Evolutionary conservation across 169 alveolate genomes (phyloP).

Genomic region (Plasmodium gallinaceum): DNA sequence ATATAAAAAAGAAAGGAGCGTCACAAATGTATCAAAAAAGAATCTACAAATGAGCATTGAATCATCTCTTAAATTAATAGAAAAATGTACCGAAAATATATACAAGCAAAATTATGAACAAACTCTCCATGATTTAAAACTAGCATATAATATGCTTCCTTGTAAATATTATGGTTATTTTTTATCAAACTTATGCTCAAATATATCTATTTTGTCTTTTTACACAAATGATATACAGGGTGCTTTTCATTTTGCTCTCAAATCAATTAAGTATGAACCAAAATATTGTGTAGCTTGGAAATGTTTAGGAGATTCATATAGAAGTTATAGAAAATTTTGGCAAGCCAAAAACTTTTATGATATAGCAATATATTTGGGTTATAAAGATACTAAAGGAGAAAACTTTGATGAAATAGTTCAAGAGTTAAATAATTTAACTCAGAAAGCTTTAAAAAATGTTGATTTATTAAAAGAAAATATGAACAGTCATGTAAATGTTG

Average conservation of each 20-base stretch:
- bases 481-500: slow-evolving; percentile 26
- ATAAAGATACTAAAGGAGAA: slow-evolving; percentile 70
- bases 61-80: slow-evolving; percentile 61
- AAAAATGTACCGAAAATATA: slow-evolving; percentile 42
- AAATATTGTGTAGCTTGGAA: slow-evolving; percentile 49
- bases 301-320: slow-evolving; percentile 72
- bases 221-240: slow-evolving; percentile 74
- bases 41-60: slow-evolving; percentile 64
- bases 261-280: slow-evolving; percentile 70
- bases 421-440: slow-evolving; percentile 37
- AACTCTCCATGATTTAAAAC: slow-evolving; percentile 58
- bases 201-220: slow-evolving; percentile 47
- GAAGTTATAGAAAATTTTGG: slow-evolving; percentile 73
- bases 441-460: slow-evolving; percentile 55
- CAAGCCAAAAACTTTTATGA: slow-evolving; percentile 74
- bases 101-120: slow-evolving; percentile 59
- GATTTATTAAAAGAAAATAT: slow-evolving; percentile 53
- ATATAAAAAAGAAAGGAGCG: slow-evolving; percentile 36
- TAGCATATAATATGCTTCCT: slow-evolving; percentile 71
- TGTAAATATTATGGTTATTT: slow-evolving; percentile 73
- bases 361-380: slow-evolving; percentile 69
- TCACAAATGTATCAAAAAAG: slow-evolving; percentile 42
- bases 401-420: slow-evolving; percentile 45
- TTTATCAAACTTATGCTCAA: slow-evolving; percentile 33
- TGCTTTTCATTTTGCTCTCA: slow-evolving; percentile 50